These are phyloP conservation scores for Aspergillus aculeatus DNA, from an alignment of 2,329 filamentous ascomycete species.

Conservation along the genomic window DNA sequence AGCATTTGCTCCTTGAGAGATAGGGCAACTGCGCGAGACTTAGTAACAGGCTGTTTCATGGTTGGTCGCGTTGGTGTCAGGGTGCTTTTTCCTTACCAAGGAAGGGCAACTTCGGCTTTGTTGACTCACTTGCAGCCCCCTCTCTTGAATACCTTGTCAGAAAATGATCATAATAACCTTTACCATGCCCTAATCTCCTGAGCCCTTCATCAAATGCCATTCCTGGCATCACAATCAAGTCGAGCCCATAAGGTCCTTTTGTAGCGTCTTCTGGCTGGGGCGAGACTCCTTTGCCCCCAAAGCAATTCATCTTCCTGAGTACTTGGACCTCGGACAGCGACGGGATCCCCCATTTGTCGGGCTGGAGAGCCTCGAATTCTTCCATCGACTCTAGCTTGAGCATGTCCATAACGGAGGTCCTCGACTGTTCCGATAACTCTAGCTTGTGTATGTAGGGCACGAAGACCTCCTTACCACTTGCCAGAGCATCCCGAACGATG, in stretches of 20 bases:
- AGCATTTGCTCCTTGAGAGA: slow-evolving; percentile 85
- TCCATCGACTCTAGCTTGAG: slow-evolving; percentile 68
- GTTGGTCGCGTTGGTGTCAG: slow-evolving; percentile 3
- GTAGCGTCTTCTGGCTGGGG: slow-evolving; percentile 17
- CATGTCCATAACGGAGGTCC: slow-evolving; percentile 89
- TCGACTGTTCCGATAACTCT: slow-evolving; percentile 43
- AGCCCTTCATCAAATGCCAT: slow-evolving; percentile 81
- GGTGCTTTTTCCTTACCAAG: slow-evolving; percentile 51
- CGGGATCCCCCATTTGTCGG: slow-evolving; percentile 94
- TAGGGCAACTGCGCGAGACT: slow-evolving; percentile 63
- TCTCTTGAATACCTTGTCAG: slow-evolving; percentile 67
- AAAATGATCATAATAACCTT: slow-evolving; percentile 96
- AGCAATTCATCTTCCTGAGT: slow-evolving; percentile 65
- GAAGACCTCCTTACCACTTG: slow-evolving; percentile 77
- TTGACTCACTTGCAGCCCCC: slow-evolving; percentile 34
- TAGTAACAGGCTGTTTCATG: slow-evolving; percentile 20
- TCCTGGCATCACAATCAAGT: slow-evolving; percentile 87
- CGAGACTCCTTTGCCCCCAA: slow-evolving; percentile 60
- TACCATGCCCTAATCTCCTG: slow-evolving; percentile 84
- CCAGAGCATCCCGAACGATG: slow-evolving; percentile 79
- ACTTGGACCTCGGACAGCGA: slow-evolving; percentile 69
- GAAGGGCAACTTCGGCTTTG: slow-evolving; percentile 52
- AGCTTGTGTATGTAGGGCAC: slow-evolving; percentile 81
- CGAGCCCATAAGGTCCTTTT: slow-evolving; percentile 54
- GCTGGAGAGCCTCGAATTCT: slow-evolving; percentile 74